These are phyloP conservation scores for Aspergillus versicolor DNA, from an alignment of 2,329 filamentous ascomycete genomes.

Conservation along the genomic window DNA sequence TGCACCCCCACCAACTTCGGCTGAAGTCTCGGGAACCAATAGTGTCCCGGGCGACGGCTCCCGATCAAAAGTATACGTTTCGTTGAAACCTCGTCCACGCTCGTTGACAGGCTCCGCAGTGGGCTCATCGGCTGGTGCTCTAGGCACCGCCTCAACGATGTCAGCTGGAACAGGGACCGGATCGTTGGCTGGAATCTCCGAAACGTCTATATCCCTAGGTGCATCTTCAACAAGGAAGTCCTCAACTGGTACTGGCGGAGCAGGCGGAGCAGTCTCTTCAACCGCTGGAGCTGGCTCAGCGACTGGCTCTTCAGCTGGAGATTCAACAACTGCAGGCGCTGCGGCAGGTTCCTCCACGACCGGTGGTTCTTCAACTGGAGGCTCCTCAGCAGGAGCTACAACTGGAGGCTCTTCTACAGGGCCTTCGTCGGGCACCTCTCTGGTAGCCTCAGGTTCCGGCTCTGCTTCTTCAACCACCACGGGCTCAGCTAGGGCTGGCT, in stretches of 20 bases:
- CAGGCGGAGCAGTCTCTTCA: conserved; percentile 12
- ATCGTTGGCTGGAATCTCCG: neutral
- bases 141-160: neutral
- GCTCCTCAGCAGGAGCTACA: neutral
- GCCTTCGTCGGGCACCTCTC: neutral
- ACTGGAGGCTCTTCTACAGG: conserved; percentile 9
- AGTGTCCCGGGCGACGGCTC: conserved; percentile 17
- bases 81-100: conserved; percentile 11
- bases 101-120: neutral
- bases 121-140: conserved; percentile 13
- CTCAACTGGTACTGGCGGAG: conserved; percentile 4
- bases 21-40: conserved; percentile 2
- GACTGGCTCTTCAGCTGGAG: conserved; percentile 15
- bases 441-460: neutral
- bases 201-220: neutral
- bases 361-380: conserved; percentile 14
- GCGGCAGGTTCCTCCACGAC: conserved; percentile 8
- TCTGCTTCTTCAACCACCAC: neutral
- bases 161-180: neutral
- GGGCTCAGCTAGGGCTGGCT: neutral
- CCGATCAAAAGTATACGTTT: conserved; percentile 13
- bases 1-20: neutral
- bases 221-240: neutral
- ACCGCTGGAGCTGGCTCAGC: conserved; percentile 15
- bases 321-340: neutral